Percentiles rank a stretch among this genome's conserved stretches.
These are phyloP conservation scores for Boletales sp. DNA, from an alignment of 768 basidiomycete genomes.

Conservation along the genomic window DNA sequence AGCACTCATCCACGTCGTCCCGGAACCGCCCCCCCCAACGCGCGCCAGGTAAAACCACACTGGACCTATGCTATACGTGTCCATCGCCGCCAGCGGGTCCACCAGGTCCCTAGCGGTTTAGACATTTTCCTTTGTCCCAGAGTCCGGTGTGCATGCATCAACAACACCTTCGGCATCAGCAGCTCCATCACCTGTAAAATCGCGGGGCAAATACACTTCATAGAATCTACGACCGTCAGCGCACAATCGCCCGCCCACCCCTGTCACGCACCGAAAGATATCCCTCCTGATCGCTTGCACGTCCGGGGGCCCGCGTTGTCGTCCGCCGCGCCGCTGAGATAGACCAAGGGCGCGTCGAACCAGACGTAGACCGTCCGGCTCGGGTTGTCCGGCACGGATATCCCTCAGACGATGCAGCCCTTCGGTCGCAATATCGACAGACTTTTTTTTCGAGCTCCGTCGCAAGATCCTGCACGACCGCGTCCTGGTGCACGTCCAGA, in stretches of 20 bases:
- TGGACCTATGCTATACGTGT: conserved; percentile 64
- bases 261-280: conserved; percentile 60
- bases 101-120: conserved; percentile 81
- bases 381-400: conserved; percentile 75
- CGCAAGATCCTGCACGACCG: conserved; percentile 45
- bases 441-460: conserved; percentile 58
- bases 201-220: too few relatives aligned
- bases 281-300: conserved; percentile 89
- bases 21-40: too few relatives aligned
- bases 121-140: conserved; percentile 84
- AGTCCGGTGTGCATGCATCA: conserved; percentile 86
- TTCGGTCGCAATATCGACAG: conserved; percentile 80
- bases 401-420: conserved; percentile 77
- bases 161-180: too few relatives aligned
- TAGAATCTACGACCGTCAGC: conserved; percentile 65
- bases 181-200: too few relatives aligned
- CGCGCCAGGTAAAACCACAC: too few relatives aligned
- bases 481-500: conserved; percentile 54
- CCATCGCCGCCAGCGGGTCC: conserved; percentile 72
- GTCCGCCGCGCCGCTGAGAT: conserved; percentile 70
- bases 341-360: conserved; percentile 87
- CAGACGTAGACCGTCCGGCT: conserved; percentile 91
- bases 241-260: background rate
- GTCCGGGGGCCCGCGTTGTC: conserved; percentile 62
- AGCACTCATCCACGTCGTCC: conserved; percentile 65